Percentiles rank a stretch among this genome's conserved stretches.
Evolutionary conservation across 345 rosid species (phyloP).

Genomic region (Brassica cretica): DNA sequence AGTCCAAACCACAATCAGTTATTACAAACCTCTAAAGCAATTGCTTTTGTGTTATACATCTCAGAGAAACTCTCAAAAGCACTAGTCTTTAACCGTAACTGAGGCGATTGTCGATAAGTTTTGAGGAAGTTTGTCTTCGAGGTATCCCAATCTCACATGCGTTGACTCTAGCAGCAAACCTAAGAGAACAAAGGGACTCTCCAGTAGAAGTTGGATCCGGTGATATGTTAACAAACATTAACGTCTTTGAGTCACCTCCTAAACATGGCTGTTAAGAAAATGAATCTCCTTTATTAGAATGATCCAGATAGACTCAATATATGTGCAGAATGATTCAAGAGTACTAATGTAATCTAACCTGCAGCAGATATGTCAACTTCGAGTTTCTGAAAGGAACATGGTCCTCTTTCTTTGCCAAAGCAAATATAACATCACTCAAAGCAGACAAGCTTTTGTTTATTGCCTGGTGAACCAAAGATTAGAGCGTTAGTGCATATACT

Average conservation of each 20-base stretch:
- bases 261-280: background rate
- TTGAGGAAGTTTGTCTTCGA: background rate
- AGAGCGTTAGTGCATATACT: background rate
- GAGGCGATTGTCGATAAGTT: background rate
- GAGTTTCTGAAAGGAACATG: constrained; percentile 98
- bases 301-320: background rate
- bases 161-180: constrained; percentile 1
- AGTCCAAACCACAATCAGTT: background rate
- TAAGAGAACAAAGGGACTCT: background rate
- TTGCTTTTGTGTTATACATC: background rate
- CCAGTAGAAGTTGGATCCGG: constrained; percentile 1
- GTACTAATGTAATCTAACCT: background rate
- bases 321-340: background rate
- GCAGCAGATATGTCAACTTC: constrained; percentile 84
- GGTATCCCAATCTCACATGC: constrained; percentile 3
- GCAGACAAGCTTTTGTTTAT: constrained; percentile 24
- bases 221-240: background rate
- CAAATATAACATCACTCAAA: constrained; percentile 79
- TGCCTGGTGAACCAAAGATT: constrained; percentile 54
- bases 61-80: background rate
- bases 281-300: background rate
- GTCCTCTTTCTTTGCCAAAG: constrained; percentile 89
- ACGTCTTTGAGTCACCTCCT: background rate
- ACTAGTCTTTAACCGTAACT: background rate
- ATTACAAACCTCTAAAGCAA: background rate